A percentile compares a stretch with the other conserved stretches of the same genome.
These are phyloP conservation scores for Paecilomyces sp. DNA, from an alignment of 2,329 filamentous ascomycete species.

Conservation along the genomic window DNA sequence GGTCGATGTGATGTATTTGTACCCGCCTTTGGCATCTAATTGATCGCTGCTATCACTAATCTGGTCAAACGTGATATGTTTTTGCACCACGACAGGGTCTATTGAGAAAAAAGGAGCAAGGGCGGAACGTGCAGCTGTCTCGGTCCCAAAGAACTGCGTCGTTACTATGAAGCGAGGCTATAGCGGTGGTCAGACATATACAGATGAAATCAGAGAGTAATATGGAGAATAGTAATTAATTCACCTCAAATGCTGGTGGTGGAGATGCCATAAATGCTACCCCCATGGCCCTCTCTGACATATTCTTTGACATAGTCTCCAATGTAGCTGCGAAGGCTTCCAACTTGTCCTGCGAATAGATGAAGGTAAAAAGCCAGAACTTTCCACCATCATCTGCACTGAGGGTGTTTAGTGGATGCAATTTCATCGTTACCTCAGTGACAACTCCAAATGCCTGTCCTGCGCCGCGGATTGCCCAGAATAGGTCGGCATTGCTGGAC, in stretches of 20 bases:
- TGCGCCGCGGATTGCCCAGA: conserved; percentile 17
- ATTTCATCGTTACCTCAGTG: neutral
- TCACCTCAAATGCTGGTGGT: neutral
- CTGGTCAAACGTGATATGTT: neutral
- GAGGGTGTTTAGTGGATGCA: neutral
- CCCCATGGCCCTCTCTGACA: neutral
- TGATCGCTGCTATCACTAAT: neutral
- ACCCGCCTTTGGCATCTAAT: neutral
- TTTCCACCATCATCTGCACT: neutral
- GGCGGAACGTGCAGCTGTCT: neutral
- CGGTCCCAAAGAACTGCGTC: neutral
- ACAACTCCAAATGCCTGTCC: conserved; percentile 17
- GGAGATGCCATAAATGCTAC: neutral
- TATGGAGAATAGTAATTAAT: neutral
- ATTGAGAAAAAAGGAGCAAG: neutral
- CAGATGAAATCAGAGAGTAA: neutral
- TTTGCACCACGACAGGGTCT: neutral
- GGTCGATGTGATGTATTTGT: neutral
- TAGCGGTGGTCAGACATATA: neutral
- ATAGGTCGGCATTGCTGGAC: conserved; percentile 11
- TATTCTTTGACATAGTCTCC: neutral
- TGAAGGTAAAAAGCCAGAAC: neutral
- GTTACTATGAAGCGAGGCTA: neutral
- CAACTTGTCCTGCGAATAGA: neutral
- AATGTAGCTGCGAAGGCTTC: neutral